Evolutionary conservation across 192 early-diverging fungal genomes (phyloP).

Genomic region (Gaertneriomyces sp.): DNA sequence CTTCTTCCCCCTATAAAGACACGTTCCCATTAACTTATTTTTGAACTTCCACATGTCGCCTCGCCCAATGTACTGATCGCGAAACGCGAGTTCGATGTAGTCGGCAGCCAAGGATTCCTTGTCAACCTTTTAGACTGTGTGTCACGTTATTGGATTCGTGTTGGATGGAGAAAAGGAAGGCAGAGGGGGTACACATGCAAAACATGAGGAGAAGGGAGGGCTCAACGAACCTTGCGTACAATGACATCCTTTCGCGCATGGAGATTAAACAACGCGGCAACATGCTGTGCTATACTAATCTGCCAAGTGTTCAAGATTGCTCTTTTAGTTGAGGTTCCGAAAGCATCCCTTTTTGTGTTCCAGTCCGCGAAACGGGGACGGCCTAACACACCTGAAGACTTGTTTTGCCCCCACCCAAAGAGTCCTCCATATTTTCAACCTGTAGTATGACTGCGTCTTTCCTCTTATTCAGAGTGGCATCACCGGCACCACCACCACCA

Average conservation of each 20-base stretch:
- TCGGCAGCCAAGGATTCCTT: constrained; percentile 62
- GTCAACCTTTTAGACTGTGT: constrained; percentile 52
- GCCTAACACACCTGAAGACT: no score
- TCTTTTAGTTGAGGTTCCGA: no score
- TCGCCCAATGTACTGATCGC: constrained; percentile 86
- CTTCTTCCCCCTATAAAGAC: constrained; percentile 75
- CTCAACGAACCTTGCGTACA: constrained; percentile 51
- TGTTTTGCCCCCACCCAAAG: no score
- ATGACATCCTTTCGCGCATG: constrained; percentile 58
- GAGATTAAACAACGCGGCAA: constrained; percentile 64
- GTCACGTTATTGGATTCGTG: background rate
- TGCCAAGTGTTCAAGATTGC: constrained; percentile 12
- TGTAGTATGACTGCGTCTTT: no score
- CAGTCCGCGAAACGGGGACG: no score
- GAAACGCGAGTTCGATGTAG: constrained; percentile 81
- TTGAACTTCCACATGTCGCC: constrained; percentile 93
- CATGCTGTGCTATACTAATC: constrained; percentile 66
- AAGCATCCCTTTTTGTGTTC: no score
- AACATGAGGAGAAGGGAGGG: background rate
- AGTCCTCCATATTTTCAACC: no score
- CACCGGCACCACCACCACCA: no score
- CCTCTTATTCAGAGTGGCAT: no score
- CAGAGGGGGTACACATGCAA: no score
- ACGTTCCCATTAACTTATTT: constrained; percentile 60
- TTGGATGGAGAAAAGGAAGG: background rate